Evolutionary conservation across 192 early-diverging fungal genomes (phyloP).

Genomic region (Entophlyctis luteolus): DNA sequence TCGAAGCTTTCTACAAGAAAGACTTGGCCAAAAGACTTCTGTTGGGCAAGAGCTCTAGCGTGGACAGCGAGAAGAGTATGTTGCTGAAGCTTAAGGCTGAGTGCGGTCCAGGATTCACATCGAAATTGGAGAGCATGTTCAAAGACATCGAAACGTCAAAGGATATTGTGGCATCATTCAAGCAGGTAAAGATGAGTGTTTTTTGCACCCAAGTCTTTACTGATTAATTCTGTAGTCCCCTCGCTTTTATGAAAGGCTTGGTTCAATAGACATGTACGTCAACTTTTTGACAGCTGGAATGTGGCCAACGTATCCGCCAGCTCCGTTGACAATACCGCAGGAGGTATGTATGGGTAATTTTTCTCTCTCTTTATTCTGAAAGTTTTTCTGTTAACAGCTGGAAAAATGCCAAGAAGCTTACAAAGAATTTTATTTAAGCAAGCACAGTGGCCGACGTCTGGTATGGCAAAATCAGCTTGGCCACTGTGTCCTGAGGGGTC

Average conservation of each 20-base stretch:
- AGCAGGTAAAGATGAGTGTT: constrained; percentile 25
- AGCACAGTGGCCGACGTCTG: constrained; percentile 75
- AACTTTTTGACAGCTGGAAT: constrained; percentile 80
- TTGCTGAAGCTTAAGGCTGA: constrained; percentile 78
- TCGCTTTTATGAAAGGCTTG: constrained; percentile 25
- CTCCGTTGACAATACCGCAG: constrained; percentile 64
- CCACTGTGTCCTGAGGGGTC: constrained; percentile 62
- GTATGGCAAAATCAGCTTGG: constrained; percentile 86
- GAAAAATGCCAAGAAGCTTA: constrained; percentile 58
- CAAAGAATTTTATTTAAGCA: constrained; percentile 72
- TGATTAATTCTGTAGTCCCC: no score
- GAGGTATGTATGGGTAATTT: no score
- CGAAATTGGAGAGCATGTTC: constrained; percentile 93
- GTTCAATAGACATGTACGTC: constrained; percentile 64
- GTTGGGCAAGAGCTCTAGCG: constrained; percentile 69
- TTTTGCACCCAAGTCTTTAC: no score
- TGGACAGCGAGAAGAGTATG: constrained; percentile 86
- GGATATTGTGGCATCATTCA: constrained; percentile 61
- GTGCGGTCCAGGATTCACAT: constrained; percentile 89
- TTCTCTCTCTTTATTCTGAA: no score
- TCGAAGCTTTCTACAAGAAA: constrained; percentile 94
- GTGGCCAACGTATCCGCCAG: constrained; percentile 89
- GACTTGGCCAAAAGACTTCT: constrained; percentile 83
- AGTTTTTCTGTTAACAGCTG: no score
- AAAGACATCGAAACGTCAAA: constrained; percentile 85